Evolutionary conservation across 106 monocot species (phyloP), one percentile per base, ranked within the genome.

Genomic region (Dendrobium officinale): DNA sequence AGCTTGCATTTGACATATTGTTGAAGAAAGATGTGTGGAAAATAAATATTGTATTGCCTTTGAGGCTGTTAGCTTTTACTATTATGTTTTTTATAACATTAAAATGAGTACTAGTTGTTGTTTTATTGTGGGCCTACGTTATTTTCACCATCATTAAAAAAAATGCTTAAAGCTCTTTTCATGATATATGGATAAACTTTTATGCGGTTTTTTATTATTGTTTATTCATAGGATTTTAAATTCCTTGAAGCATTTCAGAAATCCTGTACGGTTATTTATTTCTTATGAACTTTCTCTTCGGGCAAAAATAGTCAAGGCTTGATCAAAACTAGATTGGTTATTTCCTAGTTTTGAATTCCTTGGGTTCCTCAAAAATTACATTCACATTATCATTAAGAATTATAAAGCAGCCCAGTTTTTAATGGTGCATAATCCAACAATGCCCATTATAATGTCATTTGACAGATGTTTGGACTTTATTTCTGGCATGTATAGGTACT

Each of bases 401-500:
- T 70, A 70, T 70, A 9, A 70, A 33, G 33, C 70, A 31, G 15
- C 4, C 13, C 68, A 43, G 74, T 37, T 74, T 42, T 44, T 74
- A 42, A 43, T 22, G 19, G 41, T 74, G n/a, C 74, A 20, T 44
- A 20, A 43, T 42, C 33, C 17, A 72, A 72, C 13, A 16, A 43
- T 44, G 4, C 16, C 37, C 33, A 0, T 33, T 70, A 33, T 74
- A 44, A 74, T 44, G 9, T 44, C 74, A 5, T 44, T 44, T 74
- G 29, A 18, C 20, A 42, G 74, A 5, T 74, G 43, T n/a, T 29
- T 74, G 43, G 16, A 74, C 44, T 74, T 74, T 43, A 74, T 44
- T 74, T 74, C 31, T 20, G 26, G 16, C 24, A 9, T 84, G n/a
- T 81, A n/a, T 79, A 99, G 99, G 93, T 95, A 31, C 88, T 88